A percentile compares a stretch with the other conserved stretches of the same genome.
Conservation (phyloP, 805 yeast genomes). For the Candida qinlingensis region DNA sequence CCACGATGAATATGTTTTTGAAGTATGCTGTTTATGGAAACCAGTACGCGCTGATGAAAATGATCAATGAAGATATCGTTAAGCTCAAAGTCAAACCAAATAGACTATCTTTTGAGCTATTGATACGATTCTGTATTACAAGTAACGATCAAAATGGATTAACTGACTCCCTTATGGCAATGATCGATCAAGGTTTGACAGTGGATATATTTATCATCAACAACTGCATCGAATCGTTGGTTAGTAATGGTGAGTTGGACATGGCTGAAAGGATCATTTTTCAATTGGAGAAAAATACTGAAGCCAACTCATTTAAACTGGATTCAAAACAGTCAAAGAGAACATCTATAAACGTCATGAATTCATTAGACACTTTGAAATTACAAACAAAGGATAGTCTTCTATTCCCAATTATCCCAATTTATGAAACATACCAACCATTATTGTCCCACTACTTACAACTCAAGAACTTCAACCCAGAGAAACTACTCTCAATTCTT, state of each 20-base stretch:
- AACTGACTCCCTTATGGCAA: neutral
- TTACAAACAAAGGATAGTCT: neutral
- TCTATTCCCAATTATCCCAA: conserved; percentile 2
- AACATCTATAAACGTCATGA: neutral
- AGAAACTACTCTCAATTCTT: neutral
- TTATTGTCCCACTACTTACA: neutral
- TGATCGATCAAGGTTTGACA: neutral
- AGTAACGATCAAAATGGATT: neutral
- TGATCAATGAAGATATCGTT: neutral
- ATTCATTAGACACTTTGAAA: neutral
- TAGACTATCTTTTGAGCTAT: conserved; percentile 2
- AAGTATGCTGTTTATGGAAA: neutral
- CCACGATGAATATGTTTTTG: conserved; percentile 7
- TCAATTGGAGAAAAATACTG: neutral
- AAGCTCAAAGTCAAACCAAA: conserved; percentile 1
- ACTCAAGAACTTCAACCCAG: conserved; percentile 1
- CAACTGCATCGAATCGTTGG: neutral
- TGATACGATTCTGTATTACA: neutral
- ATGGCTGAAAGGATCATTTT: neutral
- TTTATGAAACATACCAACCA: conserved; percentile 5
- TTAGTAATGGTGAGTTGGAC: neutral
- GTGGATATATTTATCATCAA: conserved; percentile 5
- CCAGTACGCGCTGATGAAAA: neutral
- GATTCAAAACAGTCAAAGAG: conserved; percentile 3
- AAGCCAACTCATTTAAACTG: neutral